Evolutionary conservation across 2,329 filamentous ascomycete genomes (phyloP).

Genomic region (Talaromyces sp.): DNA sequence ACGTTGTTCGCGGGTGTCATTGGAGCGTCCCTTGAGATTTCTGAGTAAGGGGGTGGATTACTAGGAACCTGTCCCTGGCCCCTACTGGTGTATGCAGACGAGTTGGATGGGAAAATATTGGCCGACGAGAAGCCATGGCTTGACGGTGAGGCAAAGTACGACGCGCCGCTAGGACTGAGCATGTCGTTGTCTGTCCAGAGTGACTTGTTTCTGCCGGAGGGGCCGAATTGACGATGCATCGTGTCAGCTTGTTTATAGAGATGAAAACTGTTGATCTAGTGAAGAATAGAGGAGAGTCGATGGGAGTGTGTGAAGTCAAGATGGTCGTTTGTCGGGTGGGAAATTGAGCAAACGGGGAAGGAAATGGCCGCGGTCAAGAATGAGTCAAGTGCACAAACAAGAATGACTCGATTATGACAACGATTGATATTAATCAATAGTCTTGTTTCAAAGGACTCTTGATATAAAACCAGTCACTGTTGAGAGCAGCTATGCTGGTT

Average conservation of each 20-base stretch:
- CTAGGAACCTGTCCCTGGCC: not conserved
- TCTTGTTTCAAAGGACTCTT: not conserved
- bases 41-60: slow-evolving; percentile 8
- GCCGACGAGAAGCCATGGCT: not conserved
- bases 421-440: not conserved
- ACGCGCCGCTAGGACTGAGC: not conserved
- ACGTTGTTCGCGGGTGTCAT: not conserved
- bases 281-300: not conserved
- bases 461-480: not conserved
- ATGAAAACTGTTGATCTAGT: not conserved
- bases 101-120: not conserved
- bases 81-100: not conserved
- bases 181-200: not conserved
- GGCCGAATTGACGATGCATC: not conserved
- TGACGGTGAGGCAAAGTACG: not conserved
- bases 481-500: no score
- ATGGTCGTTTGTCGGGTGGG: not conserved
- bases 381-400: not conserved
- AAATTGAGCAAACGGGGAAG: not conserved
- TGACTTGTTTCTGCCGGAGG: not conserved
- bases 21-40: not conserved
- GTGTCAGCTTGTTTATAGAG: not conserved
- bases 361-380: not conserved
- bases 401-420: not conserved
- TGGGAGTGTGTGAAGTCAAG: not conserved